phyloP scores from a whole-genome alignment of 2,329 filamentous ascomycete genomes.

The Eurotiales sp. region DNA sequence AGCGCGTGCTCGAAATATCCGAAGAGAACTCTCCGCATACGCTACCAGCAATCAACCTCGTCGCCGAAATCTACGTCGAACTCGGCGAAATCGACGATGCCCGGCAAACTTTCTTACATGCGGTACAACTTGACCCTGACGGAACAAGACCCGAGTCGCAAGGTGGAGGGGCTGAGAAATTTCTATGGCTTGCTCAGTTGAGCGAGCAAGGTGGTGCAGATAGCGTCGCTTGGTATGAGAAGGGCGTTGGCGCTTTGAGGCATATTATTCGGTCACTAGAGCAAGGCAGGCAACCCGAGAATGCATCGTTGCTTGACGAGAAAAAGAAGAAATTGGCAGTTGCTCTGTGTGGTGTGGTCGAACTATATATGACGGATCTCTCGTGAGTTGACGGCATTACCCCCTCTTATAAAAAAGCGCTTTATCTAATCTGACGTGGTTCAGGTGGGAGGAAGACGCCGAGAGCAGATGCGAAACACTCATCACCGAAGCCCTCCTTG shows the following conservation, averaged over 20 bases:
- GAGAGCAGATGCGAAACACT: constrained; percentile 83
- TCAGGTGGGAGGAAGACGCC: constrained; percentile 75
- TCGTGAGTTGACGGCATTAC: constrained; percentile 55
- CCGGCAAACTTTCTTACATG: constrained; percentile 65
- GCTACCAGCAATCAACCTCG: constrained; percentile 64
- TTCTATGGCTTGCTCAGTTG: constrained; percentile 89
- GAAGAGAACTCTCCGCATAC: constrained; percentile 33
- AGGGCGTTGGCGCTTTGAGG: constrained; percentile 66
- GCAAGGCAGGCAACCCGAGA: constrained; percentile 39
- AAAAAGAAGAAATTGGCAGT: constrained; percentile 80
- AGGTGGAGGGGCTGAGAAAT: constrained; percentile 88
- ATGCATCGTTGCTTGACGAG: constrained; percentile 54
- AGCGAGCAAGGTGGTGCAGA: constrained; percentile 61
- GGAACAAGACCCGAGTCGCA: constrained; percentile 65
- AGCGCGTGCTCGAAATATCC: constrained; percentile 47
- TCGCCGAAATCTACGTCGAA: constrained; percentile 80
- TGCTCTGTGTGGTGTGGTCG: constrained; percentile 87
- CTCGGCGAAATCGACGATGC: constrained; percentile 76
- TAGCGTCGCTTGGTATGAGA: constrained; percentile 60
- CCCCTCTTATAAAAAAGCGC: constrained; percentile 54
- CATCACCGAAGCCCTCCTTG: constrained; percentile 83
- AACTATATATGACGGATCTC: constrained; percentile 98
- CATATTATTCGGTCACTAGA: constrained; percentile 65
- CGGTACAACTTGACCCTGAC: constrained; percentile 71
- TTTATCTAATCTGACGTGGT: neutral